phyloP scores from a whole-genome alignment of 2,329 filamentous ascomycete genomes.

The Colletotrichum sp. region DNA sequence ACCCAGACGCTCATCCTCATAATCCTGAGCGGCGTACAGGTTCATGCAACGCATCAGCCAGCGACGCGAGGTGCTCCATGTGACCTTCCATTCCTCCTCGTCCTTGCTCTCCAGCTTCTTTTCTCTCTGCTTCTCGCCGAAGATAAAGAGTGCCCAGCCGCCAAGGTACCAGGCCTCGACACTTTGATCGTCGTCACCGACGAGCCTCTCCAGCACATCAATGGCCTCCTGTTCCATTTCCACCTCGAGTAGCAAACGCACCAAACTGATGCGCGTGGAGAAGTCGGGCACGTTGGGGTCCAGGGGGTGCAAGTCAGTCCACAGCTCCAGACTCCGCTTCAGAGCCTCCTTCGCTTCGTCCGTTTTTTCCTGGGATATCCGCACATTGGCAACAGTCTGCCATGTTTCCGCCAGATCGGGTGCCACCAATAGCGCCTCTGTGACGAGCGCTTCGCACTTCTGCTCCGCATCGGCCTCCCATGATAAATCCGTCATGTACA shows the following conservation, averaged over 20 bases:
- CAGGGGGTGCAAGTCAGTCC: constrained; percentile 78
- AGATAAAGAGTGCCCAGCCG: constrained; percentile 87
- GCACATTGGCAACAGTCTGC: constrained; percentile 92
- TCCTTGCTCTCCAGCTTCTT: constrained; percentile 27
- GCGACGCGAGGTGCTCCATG: constrained; percentile 76
- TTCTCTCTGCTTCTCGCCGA: constrained; percentile 71
- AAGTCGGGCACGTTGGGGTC: constrained; percentile 83
- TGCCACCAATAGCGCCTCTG: constrained; percentile 86
- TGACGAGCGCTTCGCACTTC: constrained; percentile 86
- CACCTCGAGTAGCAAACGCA: constrained; percentile 88
- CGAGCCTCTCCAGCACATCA: constrained; percentile 81
- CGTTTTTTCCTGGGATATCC: constrained; percentile 82
- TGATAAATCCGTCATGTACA: constrained; percentile 98
- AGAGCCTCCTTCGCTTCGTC: constrained; percentile 85
- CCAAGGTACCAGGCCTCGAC: constrained; percentile 98
- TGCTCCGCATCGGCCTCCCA: constrained; percentile 91
- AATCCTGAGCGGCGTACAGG: constrained; percentile 80
- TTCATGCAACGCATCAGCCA: constrained; percentile 84
- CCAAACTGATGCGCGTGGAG: constrained; percentile 81
- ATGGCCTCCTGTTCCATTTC: constrained; percentile 85
- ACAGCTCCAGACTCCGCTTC: constrained; percentile 78
- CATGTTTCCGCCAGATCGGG: constrained; percentile 86
- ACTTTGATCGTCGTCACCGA: constrained; percentile 89
- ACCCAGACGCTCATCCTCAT: constrained; percentile 81
- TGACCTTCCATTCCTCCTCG: constrained; percentile 61